These are phyloP conservation scores for Phallus indusiatus DNA, from an alignment of 768 basidiomycete genomes.

Conservation along the genomic window DNA sequence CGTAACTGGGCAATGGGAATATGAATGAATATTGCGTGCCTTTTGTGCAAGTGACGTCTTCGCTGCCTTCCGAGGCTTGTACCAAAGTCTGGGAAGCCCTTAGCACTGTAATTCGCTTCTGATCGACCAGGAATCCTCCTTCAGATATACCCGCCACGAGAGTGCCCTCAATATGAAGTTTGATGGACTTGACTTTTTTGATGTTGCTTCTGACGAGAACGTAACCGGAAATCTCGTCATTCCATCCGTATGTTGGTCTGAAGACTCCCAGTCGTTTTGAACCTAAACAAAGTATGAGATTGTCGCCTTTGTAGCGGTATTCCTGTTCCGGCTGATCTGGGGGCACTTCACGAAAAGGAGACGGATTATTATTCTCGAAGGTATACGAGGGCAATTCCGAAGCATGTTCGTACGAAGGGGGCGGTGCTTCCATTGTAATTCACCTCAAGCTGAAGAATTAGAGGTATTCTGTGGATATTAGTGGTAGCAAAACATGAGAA, in stretches of 20 bases:
- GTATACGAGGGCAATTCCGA: background rate
- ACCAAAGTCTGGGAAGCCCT: constrained; percentile 22
- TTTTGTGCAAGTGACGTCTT: constrained; percentile 12
- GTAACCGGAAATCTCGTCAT: constrained; percentile 31
- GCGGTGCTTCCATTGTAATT: background rate
- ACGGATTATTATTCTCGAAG: background rate
- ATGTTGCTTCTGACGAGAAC: constrained; percentile 26
- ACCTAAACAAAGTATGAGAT: constrained; percentile 32
- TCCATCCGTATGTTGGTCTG: constrained; percentile 33
- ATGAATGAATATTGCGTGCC: constrained; percentile 26
- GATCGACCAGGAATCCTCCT: constrained; percentile 19
- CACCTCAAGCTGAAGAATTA: background rate
- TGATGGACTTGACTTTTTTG: constrained; percentile 28
- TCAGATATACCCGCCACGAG: constrained; percentile 26
- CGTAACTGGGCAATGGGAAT: constrained; percentile 29
- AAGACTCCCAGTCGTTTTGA: constrained; percentile 28
- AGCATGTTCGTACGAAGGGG: background rate
- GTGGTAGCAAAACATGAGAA: too few species aligned
- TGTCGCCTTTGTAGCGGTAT: constrained; percentile 30
- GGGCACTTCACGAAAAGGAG: background rate
- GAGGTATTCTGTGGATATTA: too few species aligned
- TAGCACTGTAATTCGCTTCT: constrained; percentile 20
- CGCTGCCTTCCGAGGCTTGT: constrained; percentile 13
- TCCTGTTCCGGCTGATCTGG: constrained; percentile 18
- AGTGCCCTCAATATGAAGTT: constrained; percentile 31